Conservation (phyloP, 331 rosid species). For the Prunus yedoensis region DNA sequence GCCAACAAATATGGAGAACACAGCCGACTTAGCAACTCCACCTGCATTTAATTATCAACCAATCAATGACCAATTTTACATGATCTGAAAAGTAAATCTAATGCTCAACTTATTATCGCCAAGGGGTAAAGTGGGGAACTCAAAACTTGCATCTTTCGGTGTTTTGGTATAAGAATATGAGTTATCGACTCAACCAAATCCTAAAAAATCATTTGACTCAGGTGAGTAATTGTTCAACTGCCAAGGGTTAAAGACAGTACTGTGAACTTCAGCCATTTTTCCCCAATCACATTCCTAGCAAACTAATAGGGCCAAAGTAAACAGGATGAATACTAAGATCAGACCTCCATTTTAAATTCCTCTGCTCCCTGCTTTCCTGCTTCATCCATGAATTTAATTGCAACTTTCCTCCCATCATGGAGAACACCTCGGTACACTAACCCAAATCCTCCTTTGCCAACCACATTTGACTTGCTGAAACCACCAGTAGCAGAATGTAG, state of each 20-base stretch:
- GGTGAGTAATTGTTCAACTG: neutral
- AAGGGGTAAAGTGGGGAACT: neutral
- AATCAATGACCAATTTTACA: conserved; percentile 13
- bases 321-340: conserved; percentile 15
- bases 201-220: neutral
- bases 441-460: conserved; percentile 91
- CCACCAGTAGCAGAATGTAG: conserved; percentile 86
- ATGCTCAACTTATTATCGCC: neutral
- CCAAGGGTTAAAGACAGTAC: neutral
- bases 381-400: conserved; percentile 86
- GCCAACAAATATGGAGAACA: conserved; percentile 82
- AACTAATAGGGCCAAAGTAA: conserved; percentile 13
- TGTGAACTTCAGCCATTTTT: conserved; percentile 6
- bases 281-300: conserved; percentile 3
- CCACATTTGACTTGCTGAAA: conserved; percentile 87
- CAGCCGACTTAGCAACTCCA: conserved; percentile 80
- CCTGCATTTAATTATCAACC: conserved; percentile 42
- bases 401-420: conserved; percentile 76
- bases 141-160: neutral
- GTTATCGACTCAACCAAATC: neutral
- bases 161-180: neutral
- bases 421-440: conserved; percentile 85
- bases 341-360: conserved; percentile 85
- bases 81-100: neutral
- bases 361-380: conserved; percentile 94